A percentile compares a stretch with the other conserved stretches of the same genome.
phyloP scores from a whole-genome alignment of 2,329 filamentous ascomycete species.

The Dothideomycetes sp. region DNA sequence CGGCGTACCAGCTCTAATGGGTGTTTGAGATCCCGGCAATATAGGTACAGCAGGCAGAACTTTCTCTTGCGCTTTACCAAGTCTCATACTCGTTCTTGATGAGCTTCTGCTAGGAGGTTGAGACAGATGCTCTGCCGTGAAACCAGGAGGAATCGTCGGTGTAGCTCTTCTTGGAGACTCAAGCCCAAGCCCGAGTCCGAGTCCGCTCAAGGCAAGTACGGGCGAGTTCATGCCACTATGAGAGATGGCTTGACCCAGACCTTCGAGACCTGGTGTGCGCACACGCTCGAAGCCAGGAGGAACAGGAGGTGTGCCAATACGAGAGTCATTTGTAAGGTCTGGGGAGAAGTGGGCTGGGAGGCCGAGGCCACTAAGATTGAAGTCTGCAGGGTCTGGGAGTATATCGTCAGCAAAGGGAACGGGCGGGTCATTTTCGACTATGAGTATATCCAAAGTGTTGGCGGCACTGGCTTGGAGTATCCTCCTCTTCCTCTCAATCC shows the following conservation, averaged over 20 bases:
- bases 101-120: constrained; percentile 14
- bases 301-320: constrained; percentile 21
- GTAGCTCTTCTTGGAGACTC: constrained; percentile 24
- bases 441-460: too few species aligned
- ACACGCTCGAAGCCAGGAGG: constrained; percentile 14
- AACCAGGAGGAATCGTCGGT: constrained; percentile 34
- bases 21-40: constrained; percentile 22
- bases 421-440: too few species aligned
- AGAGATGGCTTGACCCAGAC: constrained; percentile 8
- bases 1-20: constrained; percentile 21
- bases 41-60: constrained; percentile 28
- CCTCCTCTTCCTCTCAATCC: background rate
- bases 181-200: constrained; percentile 13
- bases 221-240: background rate
- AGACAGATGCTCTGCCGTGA: constrained; percentile 19
- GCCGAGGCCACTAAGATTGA: background rate
- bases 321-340: constrained; percentile 6
- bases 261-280: constrained; percentile 18
- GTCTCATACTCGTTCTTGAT: constrained; percentile 23
- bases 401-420: background rate
- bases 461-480: background rate
- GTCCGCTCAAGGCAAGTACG: constrained; percentile 18
- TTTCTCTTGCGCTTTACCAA: constrained; percentile 16
- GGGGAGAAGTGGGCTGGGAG: constrained; percentile 6
- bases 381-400: constrained; percentile 5